Evolutionary conservation across 768 basidiomycete species (phyloP), one percentile per base, ranked within the genome.

Genomic region (Coprinellus micaceus): DNA sequence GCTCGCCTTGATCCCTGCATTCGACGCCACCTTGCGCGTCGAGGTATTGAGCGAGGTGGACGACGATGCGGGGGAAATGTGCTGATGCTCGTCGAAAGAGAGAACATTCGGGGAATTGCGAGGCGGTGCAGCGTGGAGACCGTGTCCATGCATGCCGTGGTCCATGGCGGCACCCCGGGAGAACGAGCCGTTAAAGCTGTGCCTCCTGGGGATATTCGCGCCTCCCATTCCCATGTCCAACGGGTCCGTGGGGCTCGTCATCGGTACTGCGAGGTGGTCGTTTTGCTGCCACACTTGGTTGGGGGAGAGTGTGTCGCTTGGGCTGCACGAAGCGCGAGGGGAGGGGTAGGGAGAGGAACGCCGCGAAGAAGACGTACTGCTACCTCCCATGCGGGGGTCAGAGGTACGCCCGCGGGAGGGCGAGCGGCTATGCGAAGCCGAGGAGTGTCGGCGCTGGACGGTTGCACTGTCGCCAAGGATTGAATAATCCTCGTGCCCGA

Each of bases 391-490:
- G 28, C 37, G 36, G 15, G 29, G 21, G 13, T 44, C 52, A 15
- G 21, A n/a, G 12, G 40, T 7, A 43, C 47, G 36, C 10, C 56
- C 56, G 24, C 51, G 50, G 21, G 29, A 15, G 40, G 15, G 33
- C 6, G 33, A 15, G 40, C 40, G 40, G 19, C 78, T n/a, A n/a
- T n/a, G n/a, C n/a, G n/a, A n/a, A n/a, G n/a, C n/a, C n/a, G n/a
- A n/a, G n/a, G n/a, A n/a, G n/a, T 17, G 1, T 79, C 82, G 26
- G 7, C 48, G 48, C 3, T 24, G 30, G 13, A 57, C 25, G 7
- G 36, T 52, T 1, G 28, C 36, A 19, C 9, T 13, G 3, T 37
- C 33, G 25, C 37, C 17, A 11, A 30, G 24, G 19, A 45, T 15
- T 25, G 41, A 22, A n/a, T 41, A 9, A 26, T 50, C 41, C 5